Base-by-base conservation (phyloP, 139 green algal genomes). In the Chlorella sp. region DNA sequence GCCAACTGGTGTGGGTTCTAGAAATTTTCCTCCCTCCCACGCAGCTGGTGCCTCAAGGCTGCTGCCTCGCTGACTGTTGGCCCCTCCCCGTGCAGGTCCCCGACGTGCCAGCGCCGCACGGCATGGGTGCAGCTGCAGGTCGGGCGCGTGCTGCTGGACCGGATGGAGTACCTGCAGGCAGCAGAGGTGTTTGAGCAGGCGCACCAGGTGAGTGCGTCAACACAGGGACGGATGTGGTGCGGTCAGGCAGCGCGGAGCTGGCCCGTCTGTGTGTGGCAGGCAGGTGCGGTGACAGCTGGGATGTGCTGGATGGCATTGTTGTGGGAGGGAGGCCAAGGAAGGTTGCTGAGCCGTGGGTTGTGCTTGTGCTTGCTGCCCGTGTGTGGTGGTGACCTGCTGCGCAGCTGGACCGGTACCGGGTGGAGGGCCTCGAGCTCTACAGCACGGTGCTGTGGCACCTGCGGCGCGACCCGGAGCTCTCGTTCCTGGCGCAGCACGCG, bases 361-460 rank as follows among this genome's bases (percentile, higher is more conserved):
- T 63, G n/a, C n/a, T n/a, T n/a, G n/a, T n/a, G n/a, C 10, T 67
- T 35, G 27, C 27, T 67, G 27, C 30, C 6, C 3, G 10, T 67
- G 55, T 64, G 55, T 30, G n/a, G n/a, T n/a, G n/a, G n/a, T n/a
- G n/a, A n/a, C n/a, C n/a, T n/a, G 23, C 26, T 64, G 35, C 22
- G 49, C 67, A 72, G 31, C 72, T 73, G n/a, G 77, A 82, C 36
- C 55, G 36, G 60, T 36, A 78, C 14, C 70, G 71, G 2, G 70
- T 82, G 71, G 75, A 94, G 78, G 92, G 87, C 49, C 79, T 98
- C 73, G 94, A 97, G 75, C 62, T 93, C 62, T 98, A 96, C 87
- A 90, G 75, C 76, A 98, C 93, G 0, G 92, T 97, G 77, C 85
- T 98, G 72, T 98, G 94, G 95, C 94, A 98, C 84, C 81, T 97